Conservation (phyloP, 179 eudicot genomes). For the Beta lomatogona region DNA sequence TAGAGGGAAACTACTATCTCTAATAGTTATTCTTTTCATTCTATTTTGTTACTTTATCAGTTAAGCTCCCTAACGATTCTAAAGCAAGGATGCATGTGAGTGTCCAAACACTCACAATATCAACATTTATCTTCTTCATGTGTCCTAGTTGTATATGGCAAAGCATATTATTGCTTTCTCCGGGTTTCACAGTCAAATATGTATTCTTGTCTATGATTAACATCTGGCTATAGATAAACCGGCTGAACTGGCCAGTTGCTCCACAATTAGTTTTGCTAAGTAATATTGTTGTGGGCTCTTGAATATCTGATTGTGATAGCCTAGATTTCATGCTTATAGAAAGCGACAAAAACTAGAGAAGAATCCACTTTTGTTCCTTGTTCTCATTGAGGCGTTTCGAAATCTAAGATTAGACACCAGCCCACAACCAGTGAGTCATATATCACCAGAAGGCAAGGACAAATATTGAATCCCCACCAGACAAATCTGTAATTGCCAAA, state of each 20-base stretch:
- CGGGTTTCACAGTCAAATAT: background rate
- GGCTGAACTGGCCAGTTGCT: background rate
- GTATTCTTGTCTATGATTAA: background rate
- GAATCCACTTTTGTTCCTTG: background rate
- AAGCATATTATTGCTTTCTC: background rate
- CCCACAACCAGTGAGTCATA: background rate
- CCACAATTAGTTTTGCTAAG: background rate
- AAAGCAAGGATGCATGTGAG: background rate
- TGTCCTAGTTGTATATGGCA: background rate
- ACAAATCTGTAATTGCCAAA: background rate
- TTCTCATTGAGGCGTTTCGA: background rate
- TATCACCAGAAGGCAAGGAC: background rate
- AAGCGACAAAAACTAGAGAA: background rate
- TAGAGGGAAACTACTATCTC: background rate
- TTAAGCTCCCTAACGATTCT: background rate
- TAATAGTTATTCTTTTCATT: too few species aligned
- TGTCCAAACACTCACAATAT: background rate
- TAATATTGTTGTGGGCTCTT: background rate
- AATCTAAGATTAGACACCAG: background rate
- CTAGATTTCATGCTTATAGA: background rate
- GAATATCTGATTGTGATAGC: background rate
- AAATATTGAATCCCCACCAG: background rate
- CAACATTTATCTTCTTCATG: background rate
- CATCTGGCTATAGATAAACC: background rate
- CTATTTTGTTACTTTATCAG: background rate